Conservation (phyloP, 2,329 filamentous ascomycete genomes). For the Colletotrichum sp. region DNA sequence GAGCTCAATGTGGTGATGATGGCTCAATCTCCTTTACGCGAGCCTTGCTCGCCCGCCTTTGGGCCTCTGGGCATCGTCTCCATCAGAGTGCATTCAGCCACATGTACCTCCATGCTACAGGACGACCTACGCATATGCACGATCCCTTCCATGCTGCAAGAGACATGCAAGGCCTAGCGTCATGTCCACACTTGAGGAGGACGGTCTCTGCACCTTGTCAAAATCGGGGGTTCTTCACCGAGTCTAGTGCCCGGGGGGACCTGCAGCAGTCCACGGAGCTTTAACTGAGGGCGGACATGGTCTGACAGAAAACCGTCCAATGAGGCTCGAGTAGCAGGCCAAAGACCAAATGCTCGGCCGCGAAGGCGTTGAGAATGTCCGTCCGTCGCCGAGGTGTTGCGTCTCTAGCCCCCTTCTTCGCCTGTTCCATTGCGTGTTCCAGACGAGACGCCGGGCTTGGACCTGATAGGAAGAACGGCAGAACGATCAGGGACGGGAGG, state of each 20-base stretch:
- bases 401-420: background rate
- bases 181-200: background rate
- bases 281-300: background rate
- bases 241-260: background rate
- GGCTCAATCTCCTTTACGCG: background rate
- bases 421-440: conserved; percentile 5
- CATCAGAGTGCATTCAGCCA: background rate
- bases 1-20: background rate
- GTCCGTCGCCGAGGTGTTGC: background rate
- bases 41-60: background rate
- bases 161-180: background rate
- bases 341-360: background rate
- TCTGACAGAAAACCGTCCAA: conserved; percentile 7
- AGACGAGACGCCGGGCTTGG: background rate
- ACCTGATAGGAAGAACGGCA: background rate
- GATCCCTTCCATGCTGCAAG: background rate
- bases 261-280: conserved; percentile 3
- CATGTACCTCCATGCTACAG: background rate
- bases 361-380: background rate
- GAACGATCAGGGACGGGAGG: background rate
- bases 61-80: background rate
- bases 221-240: background rate
- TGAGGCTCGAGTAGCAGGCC: background rate
- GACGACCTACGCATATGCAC: background rate
- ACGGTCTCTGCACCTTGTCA: background rate